Evolutionary conservation across 345 rosid genomes (phyloP).

Genomic region (Excoecaria agallocha): DNA sequence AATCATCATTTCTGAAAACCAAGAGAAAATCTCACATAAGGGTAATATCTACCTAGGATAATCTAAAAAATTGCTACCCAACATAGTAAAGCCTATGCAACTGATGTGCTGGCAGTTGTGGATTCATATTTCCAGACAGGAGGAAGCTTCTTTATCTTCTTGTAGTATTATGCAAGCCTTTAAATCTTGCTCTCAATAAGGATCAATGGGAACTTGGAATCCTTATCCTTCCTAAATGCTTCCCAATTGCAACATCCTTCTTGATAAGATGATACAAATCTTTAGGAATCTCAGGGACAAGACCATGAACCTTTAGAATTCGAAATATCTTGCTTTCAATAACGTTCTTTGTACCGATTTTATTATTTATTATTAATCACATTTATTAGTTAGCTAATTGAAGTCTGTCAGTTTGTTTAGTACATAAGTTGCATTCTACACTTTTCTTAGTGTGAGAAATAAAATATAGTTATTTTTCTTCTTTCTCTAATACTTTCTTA

Average conservation of each 20-base stretch:
- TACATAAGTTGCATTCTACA: no score
- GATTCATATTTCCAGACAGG: slow-evolving; percentile 94
- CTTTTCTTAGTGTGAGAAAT: no score
- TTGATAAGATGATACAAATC: slow-evolving; percentile 86
- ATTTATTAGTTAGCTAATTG: no score
- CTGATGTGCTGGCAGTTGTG: slow-evolving; percentile 65
- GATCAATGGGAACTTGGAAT: slow-evolving; percentile 83
- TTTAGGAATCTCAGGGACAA: slow-evolving; percentile 92
- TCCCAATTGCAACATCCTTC: slow-evolving; percentile 88
- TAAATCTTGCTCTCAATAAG: slow-evolving; percentile 92
- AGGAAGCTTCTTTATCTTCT: slow-evolving; percentile 94
- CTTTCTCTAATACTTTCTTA: no score
- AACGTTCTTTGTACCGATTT: no score
- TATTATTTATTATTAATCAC: no score
- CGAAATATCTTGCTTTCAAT: slow-evolving; percentile 33
- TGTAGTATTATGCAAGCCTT: slow-evolving; percentile 90
- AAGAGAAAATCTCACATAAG: not conserved
- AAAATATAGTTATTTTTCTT: no score
- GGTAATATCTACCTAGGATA: slow-evolving; percentile 9
- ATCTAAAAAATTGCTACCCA: slow-evolving; percentile 8
- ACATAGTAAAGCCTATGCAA: slow-evolving; percentile 40
- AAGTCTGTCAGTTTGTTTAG: no score
- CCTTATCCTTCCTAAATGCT: slow-evolving; percentile 95
- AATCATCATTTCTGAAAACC: slow-evolving; percentile 7
- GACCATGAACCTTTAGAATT: slow-evolving; percentile 38